These are phyloP conservation scores for Lupinus albus DNA, from an alignment of 306 rosid genomes.

Conservation along the genomic window DNA sequence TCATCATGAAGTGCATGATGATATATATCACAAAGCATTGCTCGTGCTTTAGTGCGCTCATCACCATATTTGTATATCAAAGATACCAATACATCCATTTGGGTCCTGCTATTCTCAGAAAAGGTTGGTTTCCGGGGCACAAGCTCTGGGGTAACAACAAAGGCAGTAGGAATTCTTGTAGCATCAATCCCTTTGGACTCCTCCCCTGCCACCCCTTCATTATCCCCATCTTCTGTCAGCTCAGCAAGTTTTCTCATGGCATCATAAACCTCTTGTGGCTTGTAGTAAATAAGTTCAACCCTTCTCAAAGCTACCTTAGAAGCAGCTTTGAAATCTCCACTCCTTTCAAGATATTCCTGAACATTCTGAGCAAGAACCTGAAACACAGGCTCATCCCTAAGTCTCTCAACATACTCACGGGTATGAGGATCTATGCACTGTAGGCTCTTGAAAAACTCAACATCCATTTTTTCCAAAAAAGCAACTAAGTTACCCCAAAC, in stretches of 20 bases:
- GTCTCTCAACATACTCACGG: conserved; percentile 94
- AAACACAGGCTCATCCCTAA: conserved; percentile 81
- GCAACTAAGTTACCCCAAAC: conserved; percentile 97
- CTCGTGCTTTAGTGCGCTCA: conserved; percentile 93
- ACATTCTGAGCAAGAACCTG: conserved; percentile 93
- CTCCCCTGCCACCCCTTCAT: conserved; percentile 52
- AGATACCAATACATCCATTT: conserved; percentile 83
- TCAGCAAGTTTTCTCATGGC: conserved; percentile 93
- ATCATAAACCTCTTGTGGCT: conserved; percentile 94
- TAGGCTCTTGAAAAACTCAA: conserved; percentile 91
- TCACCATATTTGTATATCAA: conserved; percentile 82
- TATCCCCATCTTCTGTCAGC: conserved; percentile 55
- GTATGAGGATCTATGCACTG: conserved; percentile 98
- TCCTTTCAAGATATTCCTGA: conserved; percentile 81
- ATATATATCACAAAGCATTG: conserved; percentile 97
- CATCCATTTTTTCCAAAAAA: conserved; percentile 76
- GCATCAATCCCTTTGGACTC: conserved; percentile 66
- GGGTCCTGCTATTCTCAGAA: conserved; percentile 74
- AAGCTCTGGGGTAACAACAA: conserved; percentile 72
- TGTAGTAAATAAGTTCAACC: conserved; percentile 84
- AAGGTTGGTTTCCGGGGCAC: conserved; percentile 88
- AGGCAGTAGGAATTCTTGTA: conserved; percentile 70
- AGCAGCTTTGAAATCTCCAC: conserved; percentile 67
- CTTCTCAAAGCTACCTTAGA: conserved; percentile 82
- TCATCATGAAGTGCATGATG: conserved; percentile 89